Base-by-base conservation (phyloP, 495 filamentous ascomycete genomes). In the Podospora bellae-mahoneyi region DNA sequence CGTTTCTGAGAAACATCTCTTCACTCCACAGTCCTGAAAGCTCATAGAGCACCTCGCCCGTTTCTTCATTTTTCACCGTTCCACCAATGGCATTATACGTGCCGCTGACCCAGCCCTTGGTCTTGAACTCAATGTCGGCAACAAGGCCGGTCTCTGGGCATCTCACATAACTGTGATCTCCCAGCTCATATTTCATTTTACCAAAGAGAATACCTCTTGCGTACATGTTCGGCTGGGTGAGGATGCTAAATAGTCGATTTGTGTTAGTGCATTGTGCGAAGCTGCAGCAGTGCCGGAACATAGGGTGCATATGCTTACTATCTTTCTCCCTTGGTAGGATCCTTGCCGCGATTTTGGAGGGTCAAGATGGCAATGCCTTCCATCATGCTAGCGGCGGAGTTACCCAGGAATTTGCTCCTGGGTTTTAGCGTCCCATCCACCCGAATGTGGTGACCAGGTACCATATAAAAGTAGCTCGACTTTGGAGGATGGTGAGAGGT, bases 201-300 rank as follows among this genome's bases (percentile, higher is more conserved):
- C 95, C 95, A 74, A 99, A 97, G 15, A 99, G 82, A 66, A 99
- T 98, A 27, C 95, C 95, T 66, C 95, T 87, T 48, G 94, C 96
- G 78, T 99, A 99, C 94, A 99, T 99, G 78, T 99, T 99, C 6
- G 95, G 95, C 75, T 99, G 95, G 0, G 95, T 97, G 64, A 97
- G 77, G 72, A 94, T 90, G 78, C 91, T 94, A 4, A 64, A 56
- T 18, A 26, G 9, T 7, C 9, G 4, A 1, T 5, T 10, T 6
- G 55, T 18, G 34, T 74, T 15, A 72, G 73, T 61, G 58, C 13
- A 13, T 23, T 64, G 23, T 23, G 16, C 28, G n/a, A 48, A 48
- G 34, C 30, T 15, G 10, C 19, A 19, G 10, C 2, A 32, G n/a
- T 20, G 26, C 27, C 27, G 32, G 30, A 20, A 3, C 16, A 53